Evolutionary conservation across 805 yeast species (phyloP).

Genomic region (Lipomyces spencermartinsiae): DNA sequence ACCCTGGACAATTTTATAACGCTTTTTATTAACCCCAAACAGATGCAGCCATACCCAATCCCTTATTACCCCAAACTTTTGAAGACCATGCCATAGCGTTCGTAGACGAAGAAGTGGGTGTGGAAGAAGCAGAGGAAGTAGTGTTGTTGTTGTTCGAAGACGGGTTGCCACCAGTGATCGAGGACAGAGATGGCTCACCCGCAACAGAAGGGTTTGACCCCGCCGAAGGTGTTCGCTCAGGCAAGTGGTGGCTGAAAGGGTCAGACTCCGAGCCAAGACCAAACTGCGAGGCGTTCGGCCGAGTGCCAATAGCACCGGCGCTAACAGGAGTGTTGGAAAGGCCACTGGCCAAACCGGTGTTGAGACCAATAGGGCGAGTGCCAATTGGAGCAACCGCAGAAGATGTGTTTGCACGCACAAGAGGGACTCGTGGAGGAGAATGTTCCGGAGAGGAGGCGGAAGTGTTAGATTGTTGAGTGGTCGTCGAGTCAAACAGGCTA

Average conservation of each 20-base stretch:
- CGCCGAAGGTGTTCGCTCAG: conserved; percentile 35
- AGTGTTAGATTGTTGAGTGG: conserved; percentile 31
- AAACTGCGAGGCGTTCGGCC: conserved; percentile 33
- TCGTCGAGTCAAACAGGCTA: conserved; percentile 37
- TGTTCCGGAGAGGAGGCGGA: conserved; percentile 38
- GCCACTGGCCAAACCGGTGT: conserved; percentile 5
- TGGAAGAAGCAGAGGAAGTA: conserved; percentile 14
- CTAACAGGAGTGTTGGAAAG: neutral
- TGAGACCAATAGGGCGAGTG: conserved; percentile 33
- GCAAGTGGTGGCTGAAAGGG: conserved; percentile 30
- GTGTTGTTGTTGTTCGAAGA: conserved; percentile 15
- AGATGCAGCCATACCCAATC: conserved; percentile 39
- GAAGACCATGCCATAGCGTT: conserved; percentile 36
- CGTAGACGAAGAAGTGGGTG: conserved; percentile 25
- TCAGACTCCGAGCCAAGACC: conserved; percentile 33
- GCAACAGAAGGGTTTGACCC: conserved; percentile 32
- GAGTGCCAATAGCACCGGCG: conserved; percentile 27
- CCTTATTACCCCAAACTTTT: conserved; percentile 38
- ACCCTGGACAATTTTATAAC: conserved; percentile 10
- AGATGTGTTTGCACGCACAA: conserved; percentile 31
- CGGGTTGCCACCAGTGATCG: conserved; percentile 4
- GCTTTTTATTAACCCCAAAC: conserved; percentile 36
- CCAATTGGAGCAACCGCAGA: conserved; percentile 39
- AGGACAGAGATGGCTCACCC: conserved; percentile 14
- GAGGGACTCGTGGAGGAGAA: conserved; percentile 38